Percentiles rank a stretch among this genome's conserved stretches.
Conservation (phyloP, 164 flowering plant species). For the Vitis vinifera region ASM3070453v1 NC_081810.1:22701501-22702000, state of each 20-base stretch:
- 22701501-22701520: too few species aligned
- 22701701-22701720: constrained; percentile 79
- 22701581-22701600: not conserved
- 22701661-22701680: constrained; percentile 82
- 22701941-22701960: too few species aligned
- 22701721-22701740: constrained; percentile 78
- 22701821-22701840: constrained; percentile 74
- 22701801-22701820: not conserved
- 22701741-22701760: constrained; percentile 6
- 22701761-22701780: not conserved
- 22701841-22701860: constrained; percentile 72
- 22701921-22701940: too few species aligned
- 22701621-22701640: constrained; percentile 65
- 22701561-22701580: too few species aligned
- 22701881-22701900: constrained; percentile 93
- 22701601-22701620: constrained; percentile 56
- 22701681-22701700: constrained; percentile 77
- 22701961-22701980: too few species aligned
- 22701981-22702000: too few species aligned
- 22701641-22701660: constrained; percentile 73
- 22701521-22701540: too few species aligned
- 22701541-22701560: too few species aligned
- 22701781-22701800: not conserved
- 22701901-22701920: constrained; percentile 51
- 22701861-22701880: constrained; percentile 96